A percentile compares a stretch with the other conserved stretches of the same genome.
Conservation (phyloP, 176 grass and related monocot genomes). For the Hordeum vulgare region MorexV3_pseudomolecules_assembly NC_058524.1:354792580-354793079, state of each 20-base stretch:
- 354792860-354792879: slow-evolving; percentile 58
- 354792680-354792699: slow-evolving; percentile 91
- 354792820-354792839: slow-evolving; percentile 34
- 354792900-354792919: background rate
- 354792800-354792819: slow-evolving; percentile 32
- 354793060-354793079: too few relatives aligned
- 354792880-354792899: slow-evolving; percentile 16
- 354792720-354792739: slow-evolving; percentile 45
- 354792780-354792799: slow-evolving; percentile 75
- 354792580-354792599: slow-evolving; percentile 83
- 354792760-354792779: slow-evolving; percentile 64
- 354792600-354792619: slow-evolving; percentile 70
- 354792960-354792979: background rate
- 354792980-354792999: too few relatives aligned
- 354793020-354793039: too few relatives aligned
- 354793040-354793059: too few relatives aligned
- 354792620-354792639: slow-evolving; percentile 87
- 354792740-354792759: slow-evolving; percentile 76
- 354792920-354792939: background rate
- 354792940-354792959: background rate
- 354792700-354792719: slow-evolving; percentile 62
- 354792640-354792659: slow-evolving; percentile 89
- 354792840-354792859: slow-evolving; percentile 35
- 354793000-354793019: too few relatives aligned
- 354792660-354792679: slow-evolving; percentile 75